Conservation (phyloP, 129 eudicot species). For the Centrapalus pauciflorus region DNA sequence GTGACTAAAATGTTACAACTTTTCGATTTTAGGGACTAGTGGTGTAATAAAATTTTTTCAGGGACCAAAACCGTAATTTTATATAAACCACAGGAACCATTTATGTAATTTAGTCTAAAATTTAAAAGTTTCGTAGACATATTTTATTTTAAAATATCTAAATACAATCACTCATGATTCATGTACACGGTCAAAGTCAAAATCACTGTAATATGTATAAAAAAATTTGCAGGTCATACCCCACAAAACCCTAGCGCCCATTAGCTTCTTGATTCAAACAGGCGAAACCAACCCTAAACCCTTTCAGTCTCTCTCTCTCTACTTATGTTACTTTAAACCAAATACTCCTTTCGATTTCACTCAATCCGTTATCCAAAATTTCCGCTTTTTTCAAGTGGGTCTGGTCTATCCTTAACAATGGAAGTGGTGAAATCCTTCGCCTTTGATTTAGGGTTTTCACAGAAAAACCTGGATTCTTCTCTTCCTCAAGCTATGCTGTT, state of each 20-base stretch:
- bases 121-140: too few species aligned
- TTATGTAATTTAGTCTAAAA: too few species aligned
- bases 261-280: background rate
- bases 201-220: background rate
- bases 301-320: background rate
- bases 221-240: background rate
- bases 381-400: background rate
- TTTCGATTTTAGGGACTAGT: too few species aligned
- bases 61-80: too few species aligned
- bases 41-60: too few species aligned
- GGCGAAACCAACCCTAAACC: constrained; percentile 38
- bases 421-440: constrained; percentile 31
- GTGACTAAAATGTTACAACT: too few species aligned
- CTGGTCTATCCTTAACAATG: constrained; percentile 22
- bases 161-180: too few species aligned
- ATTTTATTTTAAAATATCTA: too few species aligned
- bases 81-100: too few species aligned
- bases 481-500: constrained; percentile 23
- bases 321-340: background rate
- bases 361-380: background rate
- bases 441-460: constrained; percentile 24
- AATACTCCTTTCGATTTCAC: constrained; percentile 2
- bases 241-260: constrained; percentile 50
- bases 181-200: background rate
- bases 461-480: constrained; percentile 12